Evolutionary conservation across 208 protist genomes (phyloP).

Genomic region (Trypanosoma mega): DNA sequence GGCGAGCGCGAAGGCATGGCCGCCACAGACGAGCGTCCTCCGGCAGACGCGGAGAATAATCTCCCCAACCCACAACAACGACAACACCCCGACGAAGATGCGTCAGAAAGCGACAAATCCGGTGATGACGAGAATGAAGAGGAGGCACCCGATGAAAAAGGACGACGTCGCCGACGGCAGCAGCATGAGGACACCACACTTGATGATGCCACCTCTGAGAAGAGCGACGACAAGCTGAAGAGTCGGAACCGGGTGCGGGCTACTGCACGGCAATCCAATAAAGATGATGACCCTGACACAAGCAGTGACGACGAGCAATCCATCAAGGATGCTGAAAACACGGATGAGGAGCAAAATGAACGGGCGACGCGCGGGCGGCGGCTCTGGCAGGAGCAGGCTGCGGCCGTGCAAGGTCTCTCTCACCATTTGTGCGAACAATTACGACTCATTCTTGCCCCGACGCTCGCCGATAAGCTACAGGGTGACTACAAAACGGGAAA

Average conservation of each 20-base stretch:
- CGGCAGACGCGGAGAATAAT: conserved; percentile 43
- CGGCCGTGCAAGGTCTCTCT: conserved; percentile 88
- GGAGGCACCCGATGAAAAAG: conserved; percentile 23
- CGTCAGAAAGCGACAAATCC: no score
- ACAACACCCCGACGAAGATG: conserved; percentile 25
- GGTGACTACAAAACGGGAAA: conserved; percentile 99
- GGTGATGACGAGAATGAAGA: conserved; percentile 21
- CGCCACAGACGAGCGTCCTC: conserved; percentile 44
- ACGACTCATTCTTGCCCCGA: conserved; percentile 98
- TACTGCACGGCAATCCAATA: no score
- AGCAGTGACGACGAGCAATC: conserved; percentile 24
- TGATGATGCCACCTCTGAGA: conserved; percentile 11
- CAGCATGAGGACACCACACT: conserved; percentile 20
- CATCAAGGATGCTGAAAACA: conserved; percentile 29
- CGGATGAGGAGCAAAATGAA: conserved; percentile 28
- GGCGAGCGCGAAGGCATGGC: conserved; percentile 55
- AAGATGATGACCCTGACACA: no score
- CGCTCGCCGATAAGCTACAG: conserved; percentile 96
- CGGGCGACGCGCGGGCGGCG: conserved; percentile 65
- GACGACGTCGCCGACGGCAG: conserved; percentile 13
- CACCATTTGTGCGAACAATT: conserved; percentile 99
- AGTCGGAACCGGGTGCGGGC: conserved; percentile 3
- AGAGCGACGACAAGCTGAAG: conserved; percentile 16
- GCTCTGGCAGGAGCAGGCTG: conserved; percentile 93
- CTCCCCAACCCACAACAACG: conserved; percentile 25